phyloP scores from a whole-genome alignment of 768 basidiomycete species.

The Pulveroboletus sp. region DNA sequence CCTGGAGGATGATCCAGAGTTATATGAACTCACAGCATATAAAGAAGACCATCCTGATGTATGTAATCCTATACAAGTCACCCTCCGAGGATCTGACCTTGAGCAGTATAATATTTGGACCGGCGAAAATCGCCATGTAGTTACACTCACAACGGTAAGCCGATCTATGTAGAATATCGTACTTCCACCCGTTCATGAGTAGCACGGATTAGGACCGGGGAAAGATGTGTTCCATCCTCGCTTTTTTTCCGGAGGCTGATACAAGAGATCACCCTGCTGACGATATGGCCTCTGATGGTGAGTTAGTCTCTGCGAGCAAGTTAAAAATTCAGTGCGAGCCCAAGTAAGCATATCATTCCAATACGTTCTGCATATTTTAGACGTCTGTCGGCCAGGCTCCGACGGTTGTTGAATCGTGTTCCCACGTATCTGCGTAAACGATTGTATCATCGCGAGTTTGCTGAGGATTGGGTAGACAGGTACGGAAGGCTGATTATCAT shows the following conservation, averaged over 20 bases:
- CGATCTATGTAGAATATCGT: background rate
- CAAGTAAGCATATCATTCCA: slow-evolving; percentile 27
- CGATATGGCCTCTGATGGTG: slow-evolving; percentile 19
- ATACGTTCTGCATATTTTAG: background rate
- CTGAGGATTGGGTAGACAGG: slow-evolving; percentile 52
- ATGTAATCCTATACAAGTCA: background rate
- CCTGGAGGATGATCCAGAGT: slow-evolving; percentile 42
- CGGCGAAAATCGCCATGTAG: slow-evolving; percentile 25
- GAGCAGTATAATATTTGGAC: slow-evolving; percentile 24
- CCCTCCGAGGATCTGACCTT: background rate
- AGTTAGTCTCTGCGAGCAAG: slow-evolving; percentile 30
- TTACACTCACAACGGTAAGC: slow-evolving; percentile 22
- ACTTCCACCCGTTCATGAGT: background rate
- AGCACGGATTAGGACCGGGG: slow-evolving; percentile 29
- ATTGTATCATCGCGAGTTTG: slow-evolving; percentile 32
- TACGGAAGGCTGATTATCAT: slow-evolving; percentile 48
- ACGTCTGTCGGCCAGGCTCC: slow-evolving; percentile 31
- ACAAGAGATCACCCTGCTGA: slow-evolving; percentile 33
- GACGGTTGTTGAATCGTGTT: slow-evolving; percentile 32
- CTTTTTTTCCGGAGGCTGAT: slow-evolving; percentile 37
- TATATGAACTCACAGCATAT: slow-evolving; percentile 30
- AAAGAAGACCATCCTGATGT: slow-evolving; percentile 22
- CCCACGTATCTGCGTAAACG: slow-evolving; percentile 38
- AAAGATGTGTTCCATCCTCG: slow-evolving; percentile 35
- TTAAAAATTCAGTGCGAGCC: slow-evolving; percentile 36